phyloP scores from a whole-genome alignment of 1,284 basidiomycete species.

The Ustilago crameri region DNA sequence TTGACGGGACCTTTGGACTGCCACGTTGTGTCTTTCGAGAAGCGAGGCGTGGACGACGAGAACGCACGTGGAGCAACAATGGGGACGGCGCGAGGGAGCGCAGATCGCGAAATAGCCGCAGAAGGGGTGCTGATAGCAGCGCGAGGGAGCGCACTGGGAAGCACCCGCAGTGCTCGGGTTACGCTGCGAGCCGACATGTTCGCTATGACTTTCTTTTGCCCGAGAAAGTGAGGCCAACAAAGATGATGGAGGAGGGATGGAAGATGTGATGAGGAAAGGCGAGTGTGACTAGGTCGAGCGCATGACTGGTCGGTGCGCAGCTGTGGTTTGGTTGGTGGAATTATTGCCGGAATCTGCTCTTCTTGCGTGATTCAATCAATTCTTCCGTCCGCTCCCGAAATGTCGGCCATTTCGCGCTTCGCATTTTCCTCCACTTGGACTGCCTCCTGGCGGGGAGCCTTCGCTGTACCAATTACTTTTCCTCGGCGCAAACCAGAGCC shows the following conservation, averaged over 20 bases:
- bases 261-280: not conserved
- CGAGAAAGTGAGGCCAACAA: not conserved
- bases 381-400: not conserved
- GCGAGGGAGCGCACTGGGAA: not conserved
- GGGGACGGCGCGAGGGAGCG: not conserved
- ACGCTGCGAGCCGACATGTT: not conserved
- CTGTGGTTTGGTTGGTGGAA: no score
- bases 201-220: no score
- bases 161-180: not conserved
- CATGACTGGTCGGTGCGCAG: no score
- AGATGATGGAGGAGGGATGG: not conserved
- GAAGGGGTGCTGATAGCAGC: not conserved
- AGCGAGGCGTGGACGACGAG: not conserved
- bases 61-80: not conserved
- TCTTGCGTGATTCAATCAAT: conserved; percentile 7
- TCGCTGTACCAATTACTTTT: no score
- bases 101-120: not conserved
- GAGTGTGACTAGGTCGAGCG: not conserved
- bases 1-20: conserved; percentile 70
- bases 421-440: no score
- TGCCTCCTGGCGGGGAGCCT: no score
- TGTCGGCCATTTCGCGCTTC: no score
- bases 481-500: no score
- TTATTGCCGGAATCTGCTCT: no score
- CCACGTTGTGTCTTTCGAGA: conserved; percentile 53